phyloP scores from a whole-genome alignment of 148 eudicot genomes.

The Pharnaceum exiguum region DNA sequence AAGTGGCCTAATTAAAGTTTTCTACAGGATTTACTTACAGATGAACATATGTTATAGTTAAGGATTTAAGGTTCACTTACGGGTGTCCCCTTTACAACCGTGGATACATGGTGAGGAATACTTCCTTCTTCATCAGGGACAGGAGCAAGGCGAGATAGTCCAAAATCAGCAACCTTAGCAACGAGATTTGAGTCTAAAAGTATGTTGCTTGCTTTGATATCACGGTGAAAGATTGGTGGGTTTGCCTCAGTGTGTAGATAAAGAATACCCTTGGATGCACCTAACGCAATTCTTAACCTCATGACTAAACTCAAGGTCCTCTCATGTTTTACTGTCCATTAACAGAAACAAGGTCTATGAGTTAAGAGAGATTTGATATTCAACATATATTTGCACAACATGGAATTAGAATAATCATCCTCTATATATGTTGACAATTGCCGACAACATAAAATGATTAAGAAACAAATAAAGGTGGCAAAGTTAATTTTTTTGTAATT shows the following conservation, averaged over 20 bases:
- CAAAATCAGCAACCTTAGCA: slow-evolving; percentile 96
- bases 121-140: slow-evolving; percentile 54
- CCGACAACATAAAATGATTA: background rate
- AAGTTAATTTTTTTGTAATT: background rate
- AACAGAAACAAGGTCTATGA: background rate
- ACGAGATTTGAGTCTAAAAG: slow-evolving; percentile 57
- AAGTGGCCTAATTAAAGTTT: too few species aligned
- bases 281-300: slow-evolving; percentile 74
- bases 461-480: background rate
- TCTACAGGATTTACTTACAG: background rate
- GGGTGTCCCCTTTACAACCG: slow-evolving; percentile 89
- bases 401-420: background rate
- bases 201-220: slow-evolving; percentile 86
- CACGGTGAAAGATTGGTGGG: slow-evolving; percentile 91
- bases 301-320: slow-evolving; percentile 45
- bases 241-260: slow-evolving; percentile 90
- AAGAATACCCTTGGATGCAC: slow-evolving; percentile 75
- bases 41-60: background rate
- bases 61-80: slow-evolving; percentile 37
- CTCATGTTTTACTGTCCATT: slow-evolving; percentile 42
- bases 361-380: background rate
- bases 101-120: slow-evolving; percentile 58
- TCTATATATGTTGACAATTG: too few species aligned
- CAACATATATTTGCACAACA: background rate
- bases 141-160: slow-evolving; percentile 86